Percentiles rank a stretch among this genome's conserved stretches.
Conservation (phyloP, 2,329 filamentous ascomycete genomes). For the Lachnum nothofagi region DNA sequence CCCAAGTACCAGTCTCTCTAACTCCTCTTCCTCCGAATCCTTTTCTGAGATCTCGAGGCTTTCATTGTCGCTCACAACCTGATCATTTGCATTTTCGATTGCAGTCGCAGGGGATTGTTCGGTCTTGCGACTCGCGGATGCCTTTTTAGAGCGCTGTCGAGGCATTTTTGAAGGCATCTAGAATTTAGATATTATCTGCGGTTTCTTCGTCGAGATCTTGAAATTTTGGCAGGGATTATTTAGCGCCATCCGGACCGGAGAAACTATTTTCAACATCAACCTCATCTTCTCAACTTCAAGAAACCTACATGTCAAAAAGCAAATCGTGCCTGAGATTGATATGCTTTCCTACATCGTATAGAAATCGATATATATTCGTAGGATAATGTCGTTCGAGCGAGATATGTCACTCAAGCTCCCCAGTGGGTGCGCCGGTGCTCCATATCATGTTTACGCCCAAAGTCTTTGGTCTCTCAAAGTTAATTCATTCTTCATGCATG, state of each 20-base stretch:
- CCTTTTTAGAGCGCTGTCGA: conserved; percentile 28
- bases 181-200: neutral
- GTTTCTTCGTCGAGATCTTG: neutral
- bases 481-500: no score
- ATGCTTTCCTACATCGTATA: no score
- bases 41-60: conserved; percentile 51
- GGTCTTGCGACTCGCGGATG: conserved; percentile 18
- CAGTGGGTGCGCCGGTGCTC: no score
- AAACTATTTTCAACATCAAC: neutral
- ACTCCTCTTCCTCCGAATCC: conserved; percentile 76
- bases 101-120: conserved; percentile 4
- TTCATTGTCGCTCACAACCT: conserved; percentile 26
- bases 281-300: no score
- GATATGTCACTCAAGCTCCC: no score
- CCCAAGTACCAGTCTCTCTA: conserved; percentile 84
- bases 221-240: neutral
- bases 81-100: conserved; percentile 8
- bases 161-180: conserved; percentile 23
- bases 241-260: no score
- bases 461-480: no score
- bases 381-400: no score
- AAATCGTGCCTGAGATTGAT: no score
- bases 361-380: no score
- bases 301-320: no score
- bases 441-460: no score